Conservation (phyloP, 257 asterid species). For the Marsdenia floribunda region DNA sequence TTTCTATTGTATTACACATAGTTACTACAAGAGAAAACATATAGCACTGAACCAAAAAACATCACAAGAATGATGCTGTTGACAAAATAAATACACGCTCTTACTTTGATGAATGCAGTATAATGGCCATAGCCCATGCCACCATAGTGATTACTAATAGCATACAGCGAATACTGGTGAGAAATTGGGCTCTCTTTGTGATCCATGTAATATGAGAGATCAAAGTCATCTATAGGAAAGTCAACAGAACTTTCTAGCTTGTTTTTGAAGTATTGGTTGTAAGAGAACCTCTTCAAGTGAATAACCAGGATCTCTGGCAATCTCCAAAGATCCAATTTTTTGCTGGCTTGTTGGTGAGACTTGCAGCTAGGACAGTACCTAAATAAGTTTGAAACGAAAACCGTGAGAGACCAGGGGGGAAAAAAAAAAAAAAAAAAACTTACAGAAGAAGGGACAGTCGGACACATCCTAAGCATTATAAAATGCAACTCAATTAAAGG, state of each 20-base stretch:
- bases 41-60: background rate
- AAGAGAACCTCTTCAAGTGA: slow-evolving; percentile 75
- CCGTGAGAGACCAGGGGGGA: background rate
- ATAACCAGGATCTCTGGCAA: slow-evolving; percentile 67
- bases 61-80: background rate
- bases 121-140: slow-evolving; percentile 69
- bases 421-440: background rate
- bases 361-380: slow-evolving; percentile 77
- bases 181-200: slow-evolving; percentile 28
- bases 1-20: too few relatives aligned
- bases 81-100: slow-evolving; percentile 9
- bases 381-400: slow-evolving; percentile 16
- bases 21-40: background rate
- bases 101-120: slow-evolving; percentile 68
- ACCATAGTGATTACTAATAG: slow-evolving; percentile 71
- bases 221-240: slow-evolving; percentile 58
- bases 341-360: slow-evolving; percentile 61
- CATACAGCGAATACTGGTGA: slow-evolving; percentile 51
- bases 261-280: slow-evolving; percentile 37
- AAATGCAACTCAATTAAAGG: background rate
- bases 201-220: slow-evolving; percentile 48
- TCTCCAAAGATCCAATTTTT: slow-evolving; percentile 79
- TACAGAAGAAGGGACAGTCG: background rate
- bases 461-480: background rate
- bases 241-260: slow-evolving; percentile 68